A percentile compares a stretch with the other conserved stretches of the same genome.
Conservation (phyloP, 805 yeast genomes). For the Cyberlindnera misumaiensis region DNA sequence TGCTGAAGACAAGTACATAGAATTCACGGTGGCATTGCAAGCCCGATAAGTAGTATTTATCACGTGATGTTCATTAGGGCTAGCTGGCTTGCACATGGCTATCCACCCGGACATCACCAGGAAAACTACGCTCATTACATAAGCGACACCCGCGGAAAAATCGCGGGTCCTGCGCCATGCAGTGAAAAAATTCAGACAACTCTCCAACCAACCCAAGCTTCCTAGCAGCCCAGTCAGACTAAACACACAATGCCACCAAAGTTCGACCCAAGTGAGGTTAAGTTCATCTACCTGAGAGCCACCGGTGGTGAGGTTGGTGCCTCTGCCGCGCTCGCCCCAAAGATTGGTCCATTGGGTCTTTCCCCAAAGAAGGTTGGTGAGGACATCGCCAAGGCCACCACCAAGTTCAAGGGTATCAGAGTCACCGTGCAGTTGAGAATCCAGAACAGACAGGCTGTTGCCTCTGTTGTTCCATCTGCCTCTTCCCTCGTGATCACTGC, state of each 20-base stretch:
- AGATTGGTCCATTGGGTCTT: slow-evolving; percentile 99
- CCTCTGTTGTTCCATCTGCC: slow-evolving; percentile 99
- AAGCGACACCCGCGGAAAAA: not conserved
- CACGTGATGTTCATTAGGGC: not conserved
- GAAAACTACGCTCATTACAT: too few relatives aligned
- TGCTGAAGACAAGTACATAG: slow-evolving; percentile 17
- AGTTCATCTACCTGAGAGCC: slow-evolving; percentile 98
- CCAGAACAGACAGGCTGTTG: slow-evolving; percentile 99
- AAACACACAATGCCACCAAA: slow-evolving; percentile 83
- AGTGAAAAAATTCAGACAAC: slow-evolving; percentile 4
- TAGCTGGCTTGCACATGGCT: not conserved
- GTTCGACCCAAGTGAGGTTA: slow-evolving; percentile 98
- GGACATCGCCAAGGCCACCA: slow-evolving; percentile 99
- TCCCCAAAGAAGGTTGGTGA: slow-evolving; percentile 99
- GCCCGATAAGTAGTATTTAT: not conserved
- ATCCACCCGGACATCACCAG: too few relatives aligned
- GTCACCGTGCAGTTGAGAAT: slow-evolving; percentile 98
- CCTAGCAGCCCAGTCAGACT: slow-evolving; percentile 1
- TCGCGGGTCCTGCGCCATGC: not conserved
- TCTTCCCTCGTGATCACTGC: slow-evolving; percentile 98
- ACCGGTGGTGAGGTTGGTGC: slow-evolving; percentile 99
- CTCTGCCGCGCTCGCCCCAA: slow-evolving; percentile 98
- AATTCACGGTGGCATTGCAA: not conserved
- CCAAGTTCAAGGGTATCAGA: slow-evolving; percentile 97
- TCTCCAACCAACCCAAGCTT: not conserved